Conservation (phyloP, 371 early-diverging fungal species). For the Nosema granulosis region DNA sequence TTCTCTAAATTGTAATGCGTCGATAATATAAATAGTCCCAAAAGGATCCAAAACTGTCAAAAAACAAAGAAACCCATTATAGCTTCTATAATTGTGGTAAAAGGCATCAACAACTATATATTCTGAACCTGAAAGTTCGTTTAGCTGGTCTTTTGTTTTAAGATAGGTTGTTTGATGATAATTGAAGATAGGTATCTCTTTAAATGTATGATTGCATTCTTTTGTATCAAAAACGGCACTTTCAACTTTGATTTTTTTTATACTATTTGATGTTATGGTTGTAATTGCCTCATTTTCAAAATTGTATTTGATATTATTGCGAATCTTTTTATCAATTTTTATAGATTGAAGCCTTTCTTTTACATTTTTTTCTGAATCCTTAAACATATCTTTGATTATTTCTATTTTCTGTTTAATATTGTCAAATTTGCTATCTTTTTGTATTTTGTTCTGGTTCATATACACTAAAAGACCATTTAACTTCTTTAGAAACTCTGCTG, state of each 20-base stretch:
- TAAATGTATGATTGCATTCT: slow-evolving; percentile 16
- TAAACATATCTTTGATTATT: neutral
- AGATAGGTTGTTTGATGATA: neutral
- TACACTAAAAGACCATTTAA: slow-evolving; percentile 19
- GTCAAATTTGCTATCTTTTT: neutral
- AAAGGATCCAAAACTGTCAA: slow-evolving; percentile 12
- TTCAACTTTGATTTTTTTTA: slow-evolving; percentile 37
- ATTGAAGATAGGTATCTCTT: neutral
- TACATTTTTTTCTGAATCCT: slow-evolving; percentile 3
- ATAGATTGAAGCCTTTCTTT: neutral
- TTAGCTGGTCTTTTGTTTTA: slow-evolving; percentile 17
- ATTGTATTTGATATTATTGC: slow-evolving; percentile 11
- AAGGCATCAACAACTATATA: slow-evolving; percentile 51
- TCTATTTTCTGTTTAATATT: slow-evolving; percentile 3
- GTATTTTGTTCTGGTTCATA: neutral
- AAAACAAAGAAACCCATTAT: slow-evolving; percentile 56
- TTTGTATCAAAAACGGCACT: neutral
- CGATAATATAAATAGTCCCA: slow-evolving; percentile 49
- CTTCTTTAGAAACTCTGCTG: slow-evolving; percentile 30
- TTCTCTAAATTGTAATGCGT: slow-evolving; percentile 41
- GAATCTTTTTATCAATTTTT: neutral
- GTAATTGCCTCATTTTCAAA: slow-evolving; percentile 10
- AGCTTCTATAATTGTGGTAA: slow-evolving; percentile 60
- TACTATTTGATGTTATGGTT: slow-evolving; percentile 17
- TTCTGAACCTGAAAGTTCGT: slow-evolving; percentile 4